Base-by-base conservation (phyloP, 257 asterid genomes). In the Nicotiana paniculata region DNA sequence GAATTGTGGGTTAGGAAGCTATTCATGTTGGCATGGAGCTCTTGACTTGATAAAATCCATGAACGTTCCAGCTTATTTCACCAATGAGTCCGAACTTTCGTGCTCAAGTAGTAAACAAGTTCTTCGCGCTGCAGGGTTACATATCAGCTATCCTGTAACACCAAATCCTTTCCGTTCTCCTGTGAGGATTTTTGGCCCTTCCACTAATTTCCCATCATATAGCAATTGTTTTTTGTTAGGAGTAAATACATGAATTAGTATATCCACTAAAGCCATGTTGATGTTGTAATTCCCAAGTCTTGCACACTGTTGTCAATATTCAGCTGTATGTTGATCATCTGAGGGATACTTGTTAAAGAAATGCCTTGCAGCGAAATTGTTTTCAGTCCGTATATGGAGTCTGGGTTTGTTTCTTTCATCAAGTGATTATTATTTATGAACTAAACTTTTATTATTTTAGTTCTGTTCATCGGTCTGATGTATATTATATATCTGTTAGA, bases 151-250 rank as follows among this genome's bases (percentile, higher is more conserved):
- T 80, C 89, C 87, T 3, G 82, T 82, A 54, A 87, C 87, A 17
- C 86, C 89, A n/a, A 87, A 86, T 78, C 89, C 89, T 68, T 86
- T 86, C 83, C 85, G 89, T 28, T 86, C 89, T 48, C 89, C 89
- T 15, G 87, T 81, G 54, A 86, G 85, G 83, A 84, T 32, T 70
- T 84, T 55, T 82, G 87, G 77, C 68, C 48, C 83, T 58, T 81
- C 83, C 61, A 68, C 81, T 33, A 84, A 86, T 26, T 79, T 86
- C 77, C 87, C 89, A 21, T 81, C 83, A 2, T 84, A 84, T 57
- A 84, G 89, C 84, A 86, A 84, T 65, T 84, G 89, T 55, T 86
- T 86, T 57, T 26, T 86, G 61, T 57, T 86, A 16, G 89, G 87
- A n/a, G 89, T 84, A 61, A 86, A 86, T 81, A 83, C 87, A 18